Evolutionary conservation across 2,329 filamentous ascomycete genomes (phyloP).

Genomic region (Sporothrix dimorphospora): DNA sequence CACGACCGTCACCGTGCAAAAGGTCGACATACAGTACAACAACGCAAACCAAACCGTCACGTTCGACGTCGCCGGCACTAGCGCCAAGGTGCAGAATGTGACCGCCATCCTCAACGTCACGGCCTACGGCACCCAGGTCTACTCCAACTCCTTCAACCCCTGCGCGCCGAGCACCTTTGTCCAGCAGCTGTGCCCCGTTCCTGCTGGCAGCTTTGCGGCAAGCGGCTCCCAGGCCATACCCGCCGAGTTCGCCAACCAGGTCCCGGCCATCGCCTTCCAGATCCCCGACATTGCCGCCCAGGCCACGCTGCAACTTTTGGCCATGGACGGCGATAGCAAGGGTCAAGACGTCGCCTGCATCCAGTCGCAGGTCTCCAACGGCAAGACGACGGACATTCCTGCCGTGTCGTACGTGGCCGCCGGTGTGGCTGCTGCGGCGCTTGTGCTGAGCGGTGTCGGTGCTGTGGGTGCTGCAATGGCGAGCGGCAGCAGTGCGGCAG

Average conservation of each 20-base stretch:
- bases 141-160: conserved; percentile 79
- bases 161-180: conserved; percentile 71
- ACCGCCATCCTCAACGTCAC: conserved; percentile 74
- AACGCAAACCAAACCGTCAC: conserved; percentile 70
- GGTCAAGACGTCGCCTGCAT: conserved; percentile 76
- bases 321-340: conserved; percentile 52
- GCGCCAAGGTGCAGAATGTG: conserved; percentile 74
- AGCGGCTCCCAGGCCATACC: conserved; percentile 73
- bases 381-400: conserved; percentile 75
- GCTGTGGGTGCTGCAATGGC: conserved; percentile 50
- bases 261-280: conserved; percentile 86
- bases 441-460: conserved; percentile 72
- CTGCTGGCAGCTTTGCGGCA: conserved; percentile 73
- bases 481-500: conserved; percentile 55
- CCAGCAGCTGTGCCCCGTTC: conserved; percentile 82
- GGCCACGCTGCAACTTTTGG: conserved; percentile 75
- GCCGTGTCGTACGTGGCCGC: conserved; percentile 83
- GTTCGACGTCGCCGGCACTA: conserved; percentile 83
- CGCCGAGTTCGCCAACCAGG: conserved; percentile 68
- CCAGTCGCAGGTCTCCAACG: conserved; percentile 79
- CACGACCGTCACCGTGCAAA: conserved; percentile 67
- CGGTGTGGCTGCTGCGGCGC: conserved; percentile 81
- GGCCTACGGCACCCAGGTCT: conserved; percentile 83
- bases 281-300: conserved; percentile 88
- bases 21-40: conserved; percentile 78